Percentiles rank a stretch among this genome's conserved stretches.
Evolutionary conservation across 352 stramenopile species (phyloP).

Genomic region (Pythium aquatile): DNA sequence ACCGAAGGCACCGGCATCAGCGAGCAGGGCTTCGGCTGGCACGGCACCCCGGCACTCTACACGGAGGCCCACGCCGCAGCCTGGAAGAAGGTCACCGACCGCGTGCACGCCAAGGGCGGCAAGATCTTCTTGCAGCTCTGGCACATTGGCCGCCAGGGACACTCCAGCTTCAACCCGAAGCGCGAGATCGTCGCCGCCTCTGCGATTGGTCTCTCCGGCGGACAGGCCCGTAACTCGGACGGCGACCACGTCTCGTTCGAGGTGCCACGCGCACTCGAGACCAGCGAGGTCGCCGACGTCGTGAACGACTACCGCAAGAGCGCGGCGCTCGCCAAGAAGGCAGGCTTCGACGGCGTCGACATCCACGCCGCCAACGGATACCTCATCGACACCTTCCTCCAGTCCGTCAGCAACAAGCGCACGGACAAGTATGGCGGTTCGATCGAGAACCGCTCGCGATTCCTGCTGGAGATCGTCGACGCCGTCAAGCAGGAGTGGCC

Average conservation of each 20-base stretch:
- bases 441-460: slow-evolving; percentile 54
- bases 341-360: slow-evolving; percentile 31
- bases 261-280: slow-evolving; percentile 42
- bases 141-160: slow-evolving; percentile 52
- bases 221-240: neutral
- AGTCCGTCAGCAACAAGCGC: slow-evolving; percentile 55
- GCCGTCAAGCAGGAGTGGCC: slow-evolving; percentile 15
- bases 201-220: neutral
- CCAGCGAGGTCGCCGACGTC: slow-evolving; percentile 57
- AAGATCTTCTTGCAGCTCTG: slow-evolving; percentile 60
- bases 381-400: slow-evolving; percentile 84
- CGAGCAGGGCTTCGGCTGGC: slow-evolving; percentile 18
- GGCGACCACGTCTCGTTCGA: slow-evolving; percentile 27
- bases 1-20: slow-evolving; percentile 21
- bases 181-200: slow-evolving; percentile 35
- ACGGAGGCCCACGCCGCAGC: slow-evolving; percentile 16
- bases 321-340: slow-evolving; percentile 49
- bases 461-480: slow-evolving; percentile 56
- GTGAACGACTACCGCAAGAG: slow-evolving; percentile 56
- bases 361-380: slow-evolving; percentile 88
- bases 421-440: slow-evolving; percentile 70
- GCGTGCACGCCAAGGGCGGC: neutral
- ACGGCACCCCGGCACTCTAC: slow-evolving; percentile 28
- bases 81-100: neutral
- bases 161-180: slow-evolving; percentile 37